These are phyloP conservation scores for Aspergillus latus DNA, from an alignment of 2,329 filamentous ascomycete species.

Conservation along the genomic window DNA sequence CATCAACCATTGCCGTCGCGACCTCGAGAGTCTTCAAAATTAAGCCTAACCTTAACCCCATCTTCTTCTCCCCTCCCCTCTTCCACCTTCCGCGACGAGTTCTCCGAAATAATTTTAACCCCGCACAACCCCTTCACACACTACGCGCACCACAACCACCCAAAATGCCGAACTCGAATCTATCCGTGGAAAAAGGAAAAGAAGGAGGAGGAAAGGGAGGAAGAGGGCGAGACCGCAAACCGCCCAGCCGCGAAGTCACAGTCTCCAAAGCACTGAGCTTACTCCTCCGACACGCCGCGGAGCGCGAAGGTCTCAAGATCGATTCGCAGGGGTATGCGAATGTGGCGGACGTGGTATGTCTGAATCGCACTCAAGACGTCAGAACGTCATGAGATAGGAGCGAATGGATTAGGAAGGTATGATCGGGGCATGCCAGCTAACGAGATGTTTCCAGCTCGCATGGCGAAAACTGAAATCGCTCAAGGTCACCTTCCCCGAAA, in stretches of 20 bases:
- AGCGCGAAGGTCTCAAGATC: slow-evolving; percentile 59
- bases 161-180: slow-evolving; percentile 3
- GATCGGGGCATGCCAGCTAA: neutral
- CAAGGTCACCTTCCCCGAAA: slow-evolving; percentile 70
- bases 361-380: neutral
- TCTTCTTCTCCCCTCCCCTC: neutral
- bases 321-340: slow-evolving; percentile 61
- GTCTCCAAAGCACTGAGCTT: slow-evolving; percentile 44
- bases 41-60: neutral
- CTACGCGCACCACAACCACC: neutral
- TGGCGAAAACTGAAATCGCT: slow-evolving; percentile 65
- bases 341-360: slow-evolving; percentile 58
- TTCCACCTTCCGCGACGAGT: neutral
- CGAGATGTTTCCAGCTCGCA: slow-evolving; percentile 45
- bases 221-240: slow-evolving; percentile 12
- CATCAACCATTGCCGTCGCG: neutral
- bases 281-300: slow-evolving; percentile 62
- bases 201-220: neutral
- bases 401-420: neutral
- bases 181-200: neutral
- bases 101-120: slow-evolving; percentile 1
- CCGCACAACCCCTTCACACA: slow-evolving; percentile 1
- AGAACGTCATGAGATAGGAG: neutral
- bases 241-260: slow-evolving; percentile 33
- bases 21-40: neutral